These are phyloP conservation scores for Penicillium maclennaniae DNA, from an alignment of 495 filamentous ascomycete species.

Conservation along the genomic window DNA sequence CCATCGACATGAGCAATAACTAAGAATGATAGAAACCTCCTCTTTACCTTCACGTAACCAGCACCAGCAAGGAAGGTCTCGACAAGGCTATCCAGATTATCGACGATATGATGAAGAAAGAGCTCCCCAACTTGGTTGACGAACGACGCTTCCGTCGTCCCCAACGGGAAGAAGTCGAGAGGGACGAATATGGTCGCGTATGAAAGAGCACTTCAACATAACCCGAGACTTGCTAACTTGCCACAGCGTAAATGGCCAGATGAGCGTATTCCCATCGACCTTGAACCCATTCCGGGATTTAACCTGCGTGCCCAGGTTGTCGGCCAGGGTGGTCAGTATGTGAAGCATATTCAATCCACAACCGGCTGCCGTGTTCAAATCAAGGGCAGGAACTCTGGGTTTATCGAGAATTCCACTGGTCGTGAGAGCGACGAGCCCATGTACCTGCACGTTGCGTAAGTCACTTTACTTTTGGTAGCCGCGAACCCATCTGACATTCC, in stretches of 20 bases:
- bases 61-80: constrained; percentile 85
- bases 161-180: constrained; percentile 85
- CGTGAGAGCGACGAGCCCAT: constrained; percentile 91
- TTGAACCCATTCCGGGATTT: constrained; percentile 92
- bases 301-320: constrained; percentile 95
- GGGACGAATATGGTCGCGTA: constrained; percentile 92
- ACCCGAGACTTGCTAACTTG: constrained; percentile 16
- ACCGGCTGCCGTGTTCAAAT: constrained; percentile 95
- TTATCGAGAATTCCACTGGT: constrained; percentile 77
- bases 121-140: constrained; percentile 91
- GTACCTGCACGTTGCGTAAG: constrained; percentile 90
- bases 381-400: constrained; percentile 95
- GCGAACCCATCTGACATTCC: constrained; percentile 27
- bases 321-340: constrained; percentile 85
- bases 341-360: constrained; percentile 95
- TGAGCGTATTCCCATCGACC: constrained; percentile 82
- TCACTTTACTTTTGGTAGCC: constrained; percentile 1
- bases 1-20: neutral
- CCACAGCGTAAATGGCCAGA: constrained; percentile 96
- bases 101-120: constrained; percentile 92
- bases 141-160: constrained; percentile 88
- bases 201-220: neutral
- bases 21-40: constrained; percentile 68
- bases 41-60: constrained; percentile 91
- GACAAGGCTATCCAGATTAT: constrained; percentile 83